A percentile compares a stretch with the other conserved stretches of the same genome.
phyloP scores from a whole-genome alignment of 352 stramenopile species.

The Globisporangium nunn region DNA sequence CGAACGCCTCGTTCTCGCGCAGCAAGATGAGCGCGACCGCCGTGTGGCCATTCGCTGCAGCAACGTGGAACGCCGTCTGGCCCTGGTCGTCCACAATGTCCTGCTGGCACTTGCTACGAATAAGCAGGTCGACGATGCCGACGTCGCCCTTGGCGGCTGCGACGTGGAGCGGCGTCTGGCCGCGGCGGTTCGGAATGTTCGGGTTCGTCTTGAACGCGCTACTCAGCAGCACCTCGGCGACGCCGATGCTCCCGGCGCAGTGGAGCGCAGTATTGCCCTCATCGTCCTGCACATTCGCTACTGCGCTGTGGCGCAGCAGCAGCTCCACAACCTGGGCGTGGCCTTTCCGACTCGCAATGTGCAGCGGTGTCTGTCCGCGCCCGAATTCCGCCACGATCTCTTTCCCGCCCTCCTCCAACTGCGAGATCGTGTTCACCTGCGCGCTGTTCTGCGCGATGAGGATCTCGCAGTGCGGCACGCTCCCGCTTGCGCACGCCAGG shows the following conservation, averaged over 20 bases:
- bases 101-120: slow-evolving; percentile 61
- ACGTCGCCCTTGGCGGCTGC: slow-evolving; percentile 61
- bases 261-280: slow-evolving; percentile 82
- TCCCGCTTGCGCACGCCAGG: slow-evolving; percentile 61
- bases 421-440: slow-evolving; percentile 74
- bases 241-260: slow-evolving; percentile 55
- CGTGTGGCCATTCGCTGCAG: slow-evolving; percentile 72
- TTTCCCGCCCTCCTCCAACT: slow-evolving; percentile 72
- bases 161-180: slow-evolving; percentile 69
- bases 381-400: slow-evolving; percentile 70
- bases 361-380: slow-evolving; percentile 58
- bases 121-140: slow-evolving; percentile 69
- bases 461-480: slow-evolving; percentile 66
- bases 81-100: slow-evolving; percentile 78
- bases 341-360: slow-evolving; percentile 68
- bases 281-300: slow-evolving; percentile 66
- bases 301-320: slow-evolving; percentile 55
- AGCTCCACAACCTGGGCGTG: slow-evolving; percentile 58
- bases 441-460: slow-evolving; percentile 45
- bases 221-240: slow-evolving; percentile 54
- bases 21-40: slow-evolving; percentile 64
- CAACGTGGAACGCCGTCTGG: slow-evolving; percentile 76
- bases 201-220: slow-evolving; percentile 59
- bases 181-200: slow-evolving; percentile 74
- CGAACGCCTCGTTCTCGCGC: slow-evolving; percentile 46